Base-by-base conservation (phyloP, 2,329 filamentous ascomycete genomes). In the Aspergillus nomiae region DNA sequence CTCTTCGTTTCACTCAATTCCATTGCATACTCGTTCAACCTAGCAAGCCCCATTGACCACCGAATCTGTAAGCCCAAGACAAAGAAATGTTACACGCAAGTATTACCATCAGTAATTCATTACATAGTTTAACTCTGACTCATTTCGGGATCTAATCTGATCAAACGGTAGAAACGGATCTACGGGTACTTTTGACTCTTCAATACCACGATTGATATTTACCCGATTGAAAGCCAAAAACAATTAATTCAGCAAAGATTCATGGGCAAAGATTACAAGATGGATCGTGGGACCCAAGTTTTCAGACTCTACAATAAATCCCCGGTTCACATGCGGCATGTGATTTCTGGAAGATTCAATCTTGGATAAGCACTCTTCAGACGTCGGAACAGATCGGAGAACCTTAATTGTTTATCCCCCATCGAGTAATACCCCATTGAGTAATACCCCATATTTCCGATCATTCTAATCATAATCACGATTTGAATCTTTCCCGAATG, bases 381-480 rank as follows among this genome's bases (percentile, higher is more conserved):
- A 9, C 19, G 10, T 55, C 51, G 51, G 51, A 55, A 55, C n/a
- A 55, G 34, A 55, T 38, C 51, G 51, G 51, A 55, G 51, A 38
- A 24, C n/a, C 21, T 54, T 54, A 36, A 54, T 16, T 21, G 21
- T 34, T 32, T 30, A 21, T n/a, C 16, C 51, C 51, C 32, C 19
- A 24, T 54, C 8, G 9, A 24, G 32, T 36, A 54, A 54, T 54
- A 24, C 30, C 30, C 30, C 51, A 14, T 54, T 14, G 9, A 24
- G 32, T 36, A 54, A 54, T 54, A 24, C 30, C 30, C 30, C 51
- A 14, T 54, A 36, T 54, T 12, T 30, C 51, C 51, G 51, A 24
- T n/a, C n/a, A 21, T 36, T 19, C n/a, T 11, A 54, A 34, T 36
- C 28, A 54, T 24, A 6, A 24, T 54, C 30, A n/a, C 34, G 10